Percentiles rank a stretch among this genome's conserved stretches.
Evolutionary conservation across 2,329 filamentous ascomycete genomes (phyloP).

Genomic region (Talaromyces funiculosus): DNA sequence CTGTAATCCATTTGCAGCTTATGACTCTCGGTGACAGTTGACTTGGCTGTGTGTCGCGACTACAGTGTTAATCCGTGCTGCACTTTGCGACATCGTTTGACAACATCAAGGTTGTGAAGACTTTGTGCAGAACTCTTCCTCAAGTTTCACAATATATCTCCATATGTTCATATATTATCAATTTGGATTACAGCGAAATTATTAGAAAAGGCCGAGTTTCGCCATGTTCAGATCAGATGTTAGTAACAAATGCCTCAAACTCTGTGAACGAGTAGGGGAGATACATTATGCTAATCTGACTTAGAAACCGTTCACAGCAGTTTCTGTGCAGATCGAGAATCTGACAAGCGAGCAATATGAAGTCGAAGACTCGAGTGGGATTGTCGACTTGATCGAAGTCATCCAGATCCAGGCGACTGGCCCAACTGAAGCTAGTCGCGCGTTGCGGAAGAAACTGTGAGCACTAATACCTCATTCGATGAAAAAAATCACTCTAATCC

Average conservation of each 20-base stretch:
- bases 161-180: no score
- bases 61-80: not conserved
- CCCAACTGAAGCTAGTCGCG: constrained; percentile 81
- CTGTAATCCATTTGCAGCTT: not conserved
- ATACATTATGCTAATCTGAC: not conserved
- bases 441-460: constrained; percentile 88
- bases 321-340: constrained; percentile 86
- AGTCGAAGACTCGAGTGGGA: constrained; percentile 84
- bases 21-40: not conserved
- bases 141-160: not conserved
- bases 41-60: not conserved
- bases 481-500: not conserved
- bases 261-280: constrained; percentile 25
- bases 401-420: constrained; percentile 84
- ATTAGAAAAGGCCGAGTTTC: constrained; percentile 1
- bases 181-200: not conserved
- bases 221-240: constrained; percentile 30
- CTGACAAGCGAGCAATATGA: constrained; percentile 85
- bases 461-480: constrained; percentile 19
- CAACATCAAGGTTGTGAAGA: not conserved
- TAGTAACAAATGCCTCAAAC: not conserved
- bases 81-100: not conserved
- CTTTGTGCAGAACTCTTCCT: not conserved
- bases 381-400: constrained; percentile 90
- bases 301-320: constrained; percentile 83